A percentile compares a stretch with the other conserved stretches of the same genome.
Conservation (phyloP, 2,329 filamentous ascomycete species). For the Fusarium nisikadoi region DNA sequence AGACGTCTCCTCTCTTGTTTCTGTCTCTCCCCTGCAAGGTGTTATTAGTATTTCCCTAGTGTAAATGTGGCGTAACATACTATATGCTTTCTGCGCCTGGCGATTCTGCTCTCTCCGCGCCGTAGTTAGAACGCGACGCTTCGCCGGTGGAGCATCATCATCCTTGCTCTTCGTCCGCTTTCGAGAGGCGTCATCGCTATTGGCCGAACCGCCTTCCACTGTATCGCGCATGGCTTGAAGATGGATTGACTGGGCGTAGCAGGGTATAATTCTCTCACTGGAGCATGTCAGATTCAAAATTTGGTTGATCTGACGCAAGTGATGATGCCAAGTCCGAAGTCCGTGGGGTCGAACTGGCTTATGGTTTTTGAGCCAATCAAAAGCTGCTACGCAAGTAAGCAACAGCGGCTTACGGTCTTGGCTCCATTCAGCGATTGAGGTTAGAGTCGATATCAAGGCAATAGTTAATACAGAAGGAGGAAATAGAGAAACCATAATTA, state of each 20-base stretch:
- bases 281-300: neutral
- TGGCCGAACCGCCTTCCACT: accelerated
- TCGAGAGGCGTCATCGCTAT: accelerated
- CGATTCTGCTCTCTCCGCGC: slow-evolving; percentile 45
- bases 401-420: slow-evolving; percentile 8
- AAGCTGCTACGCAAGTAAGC: accelerated
- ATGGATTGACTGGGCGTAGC: accelerated
- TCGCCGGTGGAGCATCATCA: neutral
- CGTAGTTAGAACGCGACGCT: slow-evolving; percentile 29
- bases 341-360: slow-evolving; percentile 27
- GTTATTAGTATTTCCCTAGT: accelerated
- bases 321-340: neutral
- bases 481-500: accelerated
- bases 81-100: slow-evolving; percentile 37
- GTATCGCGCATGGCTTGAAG: neutral
- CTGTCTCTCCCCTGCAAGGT: slow-evolving; percentile 24
- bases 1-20: slow-evolving; percentile 8
- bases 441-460: neutral
- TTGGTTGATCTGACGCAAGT: neutral
- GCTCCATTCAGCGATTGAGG: neutral
- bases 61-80: slow-evolving; percentile 3
- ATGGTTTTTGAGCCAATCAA: slow-evolving; percentile 34
- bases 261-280: neutral
- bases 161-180: neutral
- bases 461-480: neutral